Base-by-base conservation (phyloP, 441 rosid species). In the Dalechampia spathulata region DNA sequence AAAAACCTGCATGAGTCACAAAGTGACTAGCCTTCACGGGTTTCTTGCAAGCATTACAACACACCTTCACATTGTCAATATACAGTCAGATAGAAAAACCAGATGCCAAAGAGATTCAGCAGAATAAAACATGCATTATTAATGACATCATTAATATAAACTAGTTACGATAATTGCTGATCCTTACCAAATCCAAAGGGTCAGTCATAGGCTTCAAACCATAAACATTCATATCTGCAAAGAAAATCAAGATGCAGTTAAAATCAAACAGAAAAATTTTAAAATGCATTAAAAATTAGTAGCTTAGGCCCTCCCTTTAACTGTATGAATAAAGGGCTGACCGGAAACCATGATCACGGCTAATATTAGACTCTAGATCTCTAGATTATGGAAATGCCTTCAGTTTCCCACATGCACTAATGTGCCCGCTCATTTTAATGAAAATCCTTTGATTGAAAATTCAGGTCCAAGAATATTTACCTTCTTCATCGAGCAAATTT, bases 41-140 rank as follows among this genome's bases (percentile, higher is more conserved):
- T 72, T 77, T 83, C 73, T 77, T 83, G 72, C 91, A 83, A 25
- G 72, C 77, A 66, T 79, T 81, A 76, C 91, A 83, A 44, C 80
- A 69, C 43, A 83, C 87, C 87, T 83, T 66, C 68, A 75, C 19
- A 63, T 44, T 34, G 34, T 60, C n/a, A 69, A 64, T 48, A 39
- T 40, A 62, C 42, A 45, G 63, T 67, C 22, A 71, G 61, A 61
- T 34, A 44, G 20, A 15, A 47, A 2, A 50, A 39, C 10, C 15
- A 30, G 40, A 60, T 19, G 21, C n/a, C n/a, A n/a, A n/a, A n/a
- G n/a, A 7, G 13, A 5, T 27, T 42, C 21, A 26, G 8, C 19
- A 39, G 6, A 7, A 39, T 39, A 21, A 53, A 22, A n/a, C 28
- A 16, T 4, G 17, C 9, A 58, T 36, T 36, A 15, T 16, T 36